Conservation (phyloP, 495 filamentous ascomycete genomes). For the Endocarpon pusillum region DNA sequence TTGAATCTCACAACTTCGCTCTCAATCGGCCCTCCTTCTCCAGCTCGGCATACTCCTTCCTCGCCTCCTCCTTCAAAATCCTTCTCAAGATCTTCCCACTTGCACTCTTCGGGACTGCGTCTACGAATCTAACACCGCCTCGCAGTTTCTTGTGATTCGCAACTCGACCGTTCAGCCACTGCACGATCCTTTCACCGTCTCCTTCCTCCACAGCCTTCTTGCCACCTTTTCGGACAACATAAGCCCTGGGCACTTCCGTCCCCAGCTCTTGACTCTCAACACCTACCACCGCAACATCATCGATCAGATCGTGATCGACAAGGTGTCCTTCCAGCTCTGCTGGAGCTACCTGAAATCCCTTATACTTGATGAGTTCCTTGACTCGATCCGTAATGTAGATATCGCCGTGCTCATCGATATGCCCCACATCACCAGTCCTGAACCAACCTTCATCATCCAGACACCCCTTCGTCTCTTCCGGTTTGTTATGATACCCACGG, state of each 20-base stretch:
- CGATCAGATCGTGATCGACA: slow-evolving; percentile 43
- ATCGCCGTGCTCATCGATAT: slow-evolving; percentile 40
- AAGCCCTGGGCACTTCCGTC: slow-evolving; percentile 62
- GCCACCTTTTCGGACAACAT: slow-evolving; percentile 40
- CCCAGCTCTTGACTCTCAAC: slow-evolving; percentile 40
- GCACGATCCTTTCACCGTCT: slow-evolving; percentile 33
- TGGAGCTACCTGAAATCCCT: slow-evolving; percentile 62
- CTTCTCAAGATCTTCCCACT: slow-evolving; percentile 69
- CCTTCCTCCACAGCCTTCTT: slow-evolving; percentile 24
- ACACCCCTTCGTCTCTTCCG: slow-evolving; percentile 46
- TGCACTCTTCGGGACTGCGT: slow-evolving; percentile 58
- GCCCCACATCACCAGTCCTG: slow-evolving; percentile 48
- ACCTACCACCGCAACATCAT: slow-evolving; percentile 59
- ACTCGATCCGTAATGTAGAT: slow-evolving; percentile 69
- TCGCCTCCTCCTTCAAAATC: slow-evolving; percentile 30
- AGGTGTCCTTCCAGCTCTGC: slow-evolving; percentile 62
- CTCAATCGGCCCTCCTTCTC: slow-evolving; percentile 5
- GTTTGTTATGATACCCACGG: slow-evolving; percentile 58
- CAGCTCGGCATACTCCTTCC: slow-evolving; percentile 13
- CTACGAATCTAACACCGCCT: slow-evolving; percentile 57
- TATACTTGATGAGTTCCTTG: slow-evolving; percentile 85
- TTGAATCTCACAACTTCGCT: slow-evolving; percentile 1
- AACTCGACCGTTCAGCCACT: slow-evolving; percentile 37
- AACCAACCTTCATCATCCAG: slow-evolving; percentile 44
- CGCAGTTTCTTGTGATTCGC: slow-evolving; percentile 50